Evolutionary conservation across 1,284 basidiomycete genomes (phyloP).

Genomic region (Puccinia polysora): DNA sequence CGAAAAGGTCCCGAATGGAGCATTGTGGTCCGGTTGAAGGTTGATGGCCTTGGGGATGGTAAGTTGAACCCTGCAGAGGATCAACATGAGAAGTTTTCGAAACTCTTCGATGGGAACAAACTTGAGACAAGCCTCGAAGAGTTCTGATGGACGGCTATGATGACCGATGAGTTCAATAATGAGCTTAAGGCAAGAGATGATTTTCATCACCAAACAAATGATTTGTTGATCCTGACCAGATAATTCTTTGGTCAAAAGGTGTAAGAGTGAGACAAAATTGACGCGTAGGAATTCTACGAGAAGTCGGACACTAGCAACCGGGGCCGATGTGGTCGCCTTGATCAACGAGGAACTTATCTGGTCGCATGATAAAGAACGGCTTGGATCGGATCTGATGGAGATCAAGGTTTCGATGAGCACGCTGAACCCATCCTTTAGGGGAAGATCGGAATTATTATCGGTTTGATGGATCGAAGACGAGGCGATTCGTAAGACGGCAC

Average conservation of each 20-base stretch:
- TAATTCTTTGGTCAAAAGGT: constrained; percentile 10
- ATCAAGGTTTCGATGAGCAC: constrained; percentile 19
- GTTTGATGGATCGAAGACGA: neutral
- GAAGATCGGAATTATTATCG: neutral
- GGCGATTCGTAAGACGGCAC: neutral
- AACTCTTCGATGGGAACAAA: neutral
- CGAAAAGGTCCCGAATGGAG: neutral
- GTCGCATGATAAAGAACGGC: neutral
- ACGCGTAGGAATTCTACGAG: neutral
- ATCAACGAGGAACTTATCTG: neutral
- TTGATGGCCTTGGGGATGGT: constrained; percentile 20
- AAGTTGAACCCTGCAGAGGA: constrained; percentile 10
- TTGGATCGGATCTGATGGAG: neutral
- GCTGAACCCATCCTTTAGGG: neutral
- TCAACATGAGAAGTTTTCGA: neutral
- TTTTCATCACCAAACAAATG: neutral
- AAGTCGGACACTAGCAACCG: constrained; percentile 2
- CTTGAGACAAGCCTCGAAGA: constrained; percentile 16
- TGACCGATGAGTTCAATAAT: constrained; percentile 2
- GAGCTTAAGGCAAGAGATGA: neutral
- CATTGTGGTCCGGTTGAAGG: neutral
- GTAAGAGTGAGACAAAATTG: constrained; percentile 8
- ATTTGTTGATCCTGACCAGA: constrained; percentile 21
- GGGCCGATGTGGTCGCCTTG: constrained; percentile 2
- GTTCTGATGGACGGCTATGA: neutral